Conservation (phyloP, 768 basidiomycete species). For the Leccinum broughii region DNA sequence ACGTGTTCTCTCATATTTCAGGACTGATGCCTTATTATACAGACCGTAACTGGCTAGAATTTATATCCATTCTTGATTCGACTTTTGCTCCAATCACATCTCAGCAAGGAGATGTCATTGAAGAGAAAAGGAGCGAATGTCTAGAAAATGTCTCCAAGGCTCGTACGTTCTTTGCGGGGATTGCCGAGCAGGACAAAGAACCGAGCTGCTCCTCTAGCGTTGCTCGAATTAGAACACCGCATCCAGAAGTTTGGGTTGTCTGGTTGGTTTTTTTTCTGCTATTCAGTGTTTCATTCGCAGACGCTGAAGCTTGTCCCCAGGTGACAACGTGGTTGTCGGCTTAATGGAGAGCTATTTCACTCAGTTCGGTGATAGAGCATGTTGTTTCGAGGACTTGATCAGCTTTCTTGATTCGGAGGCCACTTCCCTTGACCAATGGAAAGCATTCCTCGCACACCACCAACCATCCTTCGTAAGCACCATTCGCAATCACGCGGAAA, state of each 20-base stretch:
- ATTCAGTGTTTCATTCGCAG: not conserved
- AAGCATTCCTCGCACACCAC: constrained; percentile 49
- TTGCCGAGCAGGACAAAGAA: constrained; percentile 72
- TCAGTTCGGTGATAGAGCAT: constrained; percentile 75
- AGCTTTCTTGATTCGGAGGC: constrained; percentile 58
- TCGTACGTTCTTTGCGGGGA: constrained; percentile 49
- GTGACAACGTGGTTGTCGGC: constrained; percentile 41
- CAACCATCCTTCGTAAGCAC: constrained; percentile 50
- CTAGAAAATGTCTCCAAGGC: constrained; percentile 43
- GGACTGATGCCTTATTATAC: constrained; percentile 23
- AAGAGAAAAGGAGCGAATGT: constrained; percentile 40
- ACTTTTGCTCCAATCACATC: constrained; percentile 48
- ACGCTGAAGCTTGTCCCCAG: constrained; percentile 34
- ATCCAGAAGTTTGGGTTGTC: constrained; percentile 49
- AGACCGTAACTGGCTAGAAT: constrained; percentile 89
- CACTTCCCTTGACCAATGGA: constrained; percentile 51
- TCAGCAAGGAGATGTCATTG: constrained; percentile 28
- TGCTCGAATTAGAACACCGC: constrained; percentile 75
- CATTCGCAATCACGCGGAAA: constrained; percentile 10
- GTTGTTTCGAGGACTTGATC: constrained; percentile 84
- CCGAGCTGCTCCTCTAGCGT: constrained; percentile 69
- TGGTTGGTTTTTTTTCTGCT: constrained; percentile 28
- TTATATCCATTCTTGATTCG: constrained; percentile 70
- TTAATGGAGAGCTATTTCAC: constrained; percentile 70
- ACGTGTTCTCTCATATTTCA: constrained; percentile 12